Evolutionary conservation across 139 green algal genomes (phyloP).

Genomic region (Closterium sp.): DNA sequence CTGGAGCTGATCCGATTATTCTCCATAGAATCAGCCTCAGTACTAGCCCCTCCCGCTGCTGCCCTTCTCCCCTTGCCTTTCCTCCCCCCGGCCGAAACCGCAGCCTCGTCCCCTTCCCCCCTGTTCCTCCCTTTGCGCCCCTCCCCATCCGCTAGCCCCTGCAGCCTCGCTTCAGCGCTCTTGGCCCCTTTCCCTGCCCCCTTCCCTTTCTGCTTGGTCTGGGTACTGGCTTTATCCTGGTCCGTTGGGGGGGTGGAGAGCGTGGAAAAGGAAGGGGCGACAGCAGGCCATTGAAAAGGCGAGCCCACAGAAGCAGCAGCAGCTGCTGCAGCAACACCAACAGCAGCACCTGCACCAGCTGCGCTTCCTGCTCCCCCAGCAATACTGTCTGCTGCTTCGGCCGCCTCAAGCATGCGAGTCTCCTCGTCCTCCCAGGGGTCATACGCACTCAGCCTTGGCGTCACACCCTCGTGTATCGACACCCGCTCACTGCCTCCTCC

Average conservation of each 20-base stretch:
- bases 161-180: background rate
- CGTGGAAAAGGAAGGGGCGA: background rate
- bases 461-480: background rate
- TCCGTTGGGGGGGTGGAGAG: background rate
- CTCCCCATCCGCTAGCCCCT: too few relatives aligned
- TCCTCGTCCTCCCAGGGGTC: background rate
- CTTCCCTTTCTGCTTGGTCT: background rate
- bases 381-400: background rate
- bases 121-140: background rate
- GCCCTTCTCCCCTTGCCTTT: background rate
- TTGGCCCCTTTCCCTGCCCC: background rate
- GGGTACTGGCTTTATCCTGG: background rate
- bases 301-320: background rate
- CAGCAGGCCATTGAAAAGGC: background rate
- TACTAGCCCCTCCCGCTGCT: background rate
- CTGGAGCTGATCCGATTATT: background rate
- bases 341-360: background rate
- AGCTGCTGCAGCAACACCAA: background rate
- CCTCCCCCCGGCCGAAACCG: background rate
- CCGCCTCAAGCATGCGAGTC: background rate
- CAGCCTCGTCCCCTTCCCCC: background rate
- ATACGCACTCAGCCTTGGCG: background rate
- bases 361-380: too few relatives aligned
- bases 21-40: background rate
- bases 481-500: background rate